phyloP scores from a whole-genome alignment of 192 early-diverging fungal genomes.

The Umbelopsis isabellina region DNA sequence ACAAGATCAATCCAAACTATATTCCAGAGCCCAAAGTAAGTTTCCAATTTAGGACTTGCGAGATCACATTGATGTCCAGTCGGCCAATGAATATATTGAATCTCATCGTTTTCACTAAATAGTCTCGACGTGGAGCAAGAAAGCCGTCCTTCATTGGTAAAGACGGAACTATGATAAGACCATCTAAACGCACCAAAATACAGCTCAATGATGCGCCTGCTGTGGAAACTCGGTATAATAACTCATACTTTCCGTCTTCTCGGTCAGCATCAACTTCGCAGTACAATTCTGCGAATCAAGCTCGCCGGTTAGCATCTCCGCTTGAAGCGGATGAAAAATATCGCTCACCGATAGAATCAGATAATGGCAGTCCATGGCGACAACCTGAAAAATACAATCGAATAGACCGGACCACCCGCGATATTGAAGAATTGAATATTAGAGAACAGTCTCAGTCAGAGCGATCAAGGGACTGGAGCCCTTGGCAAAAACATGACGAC shows the following conservation, averaged over 20 bases:
- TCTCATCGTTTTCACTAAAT: not conserved
- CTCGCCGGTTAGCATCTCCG: conserved; percentile 7
- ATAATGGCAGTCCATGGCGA: conserved; percentile 14
- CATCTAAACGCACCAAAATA: conserved; percentile 20
- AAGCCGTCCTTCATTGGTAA: conserved; percentile 24
- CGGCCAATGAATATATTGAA: conserved; percentile 5
- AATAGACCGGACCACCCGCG: not conserved
- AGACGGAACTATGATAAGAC: conserved; percentile 22
- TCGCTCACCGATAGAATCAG: conserved; percentile 17
- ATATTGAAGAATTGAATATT: conserved; percentile 15
- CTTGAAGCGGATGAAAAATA: conserved; percentile 19
- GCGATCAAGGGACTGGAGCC: conserved; percentile 16
- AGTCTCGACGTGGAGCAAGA: conserved; percentile 26
- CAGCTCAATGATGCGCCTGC: conserved; percentile 3
- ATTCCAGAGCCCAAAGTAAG: conserved; percentile 43
- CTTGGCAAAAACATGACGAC: conserved; percentile 13
- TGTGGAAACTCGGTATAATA: not conserved
- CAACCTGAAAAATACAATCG: conserved; percentile 12
- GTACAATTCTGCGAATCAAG: not conserved
- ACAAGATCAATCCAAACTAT: conserved; percentile 52
- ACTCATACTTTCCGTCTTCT: not conserved
- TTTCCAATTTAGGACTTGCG: conserved; percentile 7
- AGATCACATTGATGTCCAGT: conserved; percentile 11
- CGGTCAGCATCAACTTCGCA: not conserved
- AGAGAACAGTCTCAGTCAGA: conserved; percentile 10